Base-by-base conservation (phyloP, 192 early-diverging fungal genomes). In the Mortierella claussenii region DNA sequence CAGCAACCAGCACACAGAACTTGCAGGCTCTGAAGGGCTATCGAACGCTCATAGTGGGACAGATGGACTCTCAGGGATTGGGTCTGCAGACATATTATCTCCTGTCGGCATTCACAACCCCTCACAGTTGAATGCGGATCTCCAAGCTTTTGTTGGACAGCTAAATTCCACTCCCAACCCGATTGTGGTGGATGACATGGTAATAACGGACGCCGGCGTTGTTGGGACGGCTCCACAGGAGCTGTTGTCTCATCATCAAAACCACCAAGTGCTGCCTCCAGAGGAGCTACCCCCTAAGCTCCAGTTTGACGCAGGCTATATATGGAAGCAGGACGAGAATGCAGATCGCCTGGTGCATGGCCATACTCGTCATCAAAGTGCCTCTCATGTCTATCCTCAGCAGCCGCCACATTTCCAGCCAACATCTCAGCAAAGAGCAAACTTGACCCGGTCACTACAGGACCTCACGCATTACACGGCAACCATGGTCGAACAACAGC, bases 291-390 rank as follows among this genome's bases (percentile, higher is more conserved):
- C 51, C 20, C 31, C 63, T 21, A 65, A 65, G 34, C 49, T 68
- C 13, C 65, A 68, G 40, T 68, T 68, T 48, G 34, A 46, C 1
- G 33, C 45, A 3, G 65, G 65, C 4, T 68, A 68, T 48, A 36
- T 30, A 27, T 68, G 65, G 65, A 58, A 47, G 27, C 55, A 58
- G 48, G 65, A 68, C 4, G 48, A 47, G 12, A 44, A 32, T 1
- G 8, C 43, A 0, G 55, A 67, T 11, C 63, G 53, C 27, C 12
- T 23, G 0, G 34, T 10, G 10, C 34, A 54, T 26, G 63, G 63
- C n/a, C 63, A 65, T 27, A 36, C 52, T 2, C 46, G 65, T 23
- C 65, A 68, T 32, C 65, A 68, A 21, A 68, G 65, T 33, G 65
- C 65, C n/a, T 52, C 65, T 40, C 47, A 50, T 31, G 55, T 52